Base-by-base conservation (phyloP, 169 alveolate species). In the Eimeria necatrix region DNA sequence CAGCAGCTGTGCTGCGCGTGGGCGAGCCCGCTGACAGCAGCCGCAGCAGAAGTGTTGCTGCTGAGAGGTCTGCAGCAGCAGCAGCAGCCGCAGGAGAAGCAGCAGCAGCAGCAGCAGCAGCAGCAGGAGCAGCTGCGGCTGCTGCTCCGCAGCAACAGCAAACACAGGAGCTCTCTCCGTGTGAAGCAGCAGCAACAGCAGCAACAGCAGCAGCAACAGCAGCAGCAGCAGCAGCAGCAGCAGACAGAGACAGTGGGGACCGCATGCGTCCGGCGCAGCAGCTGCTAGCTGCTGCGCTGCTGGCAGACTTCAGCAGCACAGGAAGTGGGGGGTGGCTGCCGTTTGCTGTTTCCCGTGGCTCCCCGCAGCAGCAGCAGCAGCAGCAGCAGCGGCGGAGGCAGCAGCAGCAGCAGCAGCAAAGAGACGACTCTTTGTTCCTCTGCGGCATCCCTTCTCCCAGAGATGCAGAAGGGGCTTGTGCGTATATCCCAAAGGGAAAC, bases 311-410 rank as follows among this genome's bases (percentile, higher is more conserved):
- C 52, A 32, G 56, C 53, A 73, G 53, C 84, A 26, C 46, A 8
- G 49, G 10, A 5, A 73, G 53, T 32, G 20, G 56, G 7, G 53
- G 84, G 12, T 73, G 84, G 84, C 84, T 73, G 56, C 84, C 84
- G 52, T 73, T 73, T 51, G 10, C 49, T n/a, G 78, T 8, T 5
- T 10, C 78, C 10, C 9, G 46, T 10, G 78, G 26, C 8, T 16
- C 78, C 26, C 78, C 6, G 78, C 84, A 73, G 84, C 84, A n/a
- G 84, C 84, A 73, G 53, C 56, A 73, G 84, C 56, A 73, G 56
- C 53, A 22, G 56, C 56, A 73, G 84, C 84, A 73, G 84, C 56
- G 53, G 52, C 48, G 20, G 20, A 8, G 14, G 64, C 64, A 56
- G 64, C 64, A 56, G 64, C 64, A 56, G 64, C 64, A 56, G 64